phyloP scores from a whole-genome alignment of 352 stramenopile genomes.

The Globisporangium acanthophoron region DNA sequence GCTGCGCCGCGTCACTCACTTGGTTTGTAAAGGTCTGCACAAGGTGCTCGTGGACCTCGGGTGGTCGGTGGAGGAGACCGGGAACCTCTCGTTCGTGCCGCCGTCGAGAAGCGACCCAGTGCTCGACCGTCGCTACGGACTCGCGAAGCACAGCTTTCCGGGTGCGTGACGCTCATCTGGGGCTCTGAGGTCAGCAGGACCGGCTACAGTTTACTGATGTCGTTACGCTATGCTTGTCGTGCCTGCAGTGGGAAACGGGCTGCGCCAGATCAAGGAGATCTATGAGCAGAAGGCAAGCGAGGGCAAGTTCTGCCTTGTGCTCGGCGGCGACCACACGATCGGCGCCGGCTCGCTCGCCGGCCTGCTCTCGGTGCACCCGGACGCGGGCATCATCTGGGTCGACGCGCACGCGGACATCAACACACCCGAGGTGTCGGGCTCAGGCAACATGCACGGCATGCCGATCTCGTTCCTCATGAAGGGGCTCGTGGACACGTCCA shows the following conservation, averaged over 20 bases:
- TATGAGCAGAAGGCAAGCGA: constrained; percentile 86
- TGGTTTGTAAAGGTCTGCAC: constrained; percentile 39
- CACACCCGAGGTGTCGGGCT: constrained; percentile 86
- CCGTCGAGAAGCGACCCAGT: constrained; percentile 46
- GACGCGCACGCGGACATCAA: constrained; percentile 98
- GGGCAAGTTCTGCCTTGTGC: constrained; percentile 92
- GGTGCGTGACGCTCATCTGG: constrained; percentile 21
- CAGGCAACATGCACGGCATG: constrained; percentile 98
- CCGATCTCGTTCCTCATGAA: constrained; percentile 93
- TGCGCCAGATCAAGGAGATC: constrained; percentile 67
- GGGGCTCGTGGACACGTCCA: constrained; percentile 82
- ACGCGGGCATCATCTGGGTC: constrained; percentile 96
- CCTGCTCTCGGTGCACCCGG: constrained; percentile 85
- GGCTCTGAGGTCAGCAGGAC: too few species aligned
- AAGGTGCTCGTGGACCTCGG: constrained; percentile 72
- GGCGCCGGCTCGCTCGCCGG: constrained; percentile 90
- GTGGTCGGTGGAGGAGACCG: constrained; percentile 84
- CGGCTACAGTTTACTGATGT: too few species aligned
- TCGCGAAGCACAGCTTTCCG: constrained; percentile 73
- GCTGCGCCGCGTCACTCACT: background rate
- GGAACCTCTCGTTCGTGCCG: constrained; percentile 65
- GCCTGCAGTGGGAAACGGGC: constrained; percentile 77
- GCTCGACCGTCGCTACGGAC: constrained; percentile 62
- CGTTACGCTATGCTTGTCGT: background rate
- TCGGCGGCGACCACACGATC: constrained; percentile 97